These are phyloP conservation scores for Aspergillus chevalieri DNA, from an alignment of 2,329 filamentous ascomycete genomes.

Conservation along the genomic window DNA sequence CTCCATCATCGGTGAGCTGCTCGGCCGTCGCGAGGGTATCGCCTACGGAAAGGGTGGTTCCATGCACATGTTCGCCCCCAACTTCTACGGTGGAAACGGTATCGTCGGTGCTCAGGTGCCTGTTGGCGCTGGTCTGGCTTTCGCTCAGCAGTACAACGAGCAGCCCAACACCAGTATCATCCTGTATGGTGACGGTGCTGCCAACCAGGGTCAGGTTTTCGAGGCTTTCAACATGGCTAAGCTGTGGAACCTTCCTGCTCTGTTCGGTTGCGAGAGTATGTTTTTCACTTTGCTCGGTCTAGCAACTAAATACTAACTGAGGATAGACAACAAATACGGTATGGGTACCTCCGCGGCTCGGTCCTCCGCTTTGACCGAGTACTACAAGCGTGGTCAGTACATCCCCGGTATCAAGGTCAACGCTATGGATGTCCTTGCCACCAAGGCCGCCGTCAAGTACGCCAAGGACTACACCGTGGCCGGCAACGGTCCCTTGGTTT, in stretches of 20 bases:
- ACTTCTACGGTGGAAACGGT: constrained; percentile 98
- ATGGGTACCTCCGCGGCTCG: constrained; percentile 97
- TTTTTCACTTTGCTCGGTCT: constrained; percentile 22
- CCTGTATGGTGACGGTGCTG: constrained; percentile 95
- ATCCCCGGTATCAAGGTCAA: constrained; percentile 99
- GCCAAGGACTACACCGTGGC: constrained; percentile 78
- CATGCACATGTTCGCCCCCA: constrained; percentile 99
- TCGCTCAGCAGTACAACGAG: constrained; percentile 89
- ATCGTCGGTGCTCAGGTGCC: constrained; percentile 98
- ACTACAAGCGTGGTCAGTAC: constrained; percentile 99
- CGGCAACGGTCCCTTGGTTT: constrained; percentile 87
- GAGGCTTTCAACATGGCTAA: constrained; percentile 99
- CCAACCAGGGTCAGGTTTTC: constrained; percentile 99
- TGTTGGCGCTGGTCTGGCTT: constrained; percentile 91
- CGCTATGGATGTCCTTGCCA: constrained; percentile 97
- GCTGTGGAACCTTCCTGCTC: constrained; percentile 91
- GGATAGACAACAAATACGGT: constrained; percentile 96
- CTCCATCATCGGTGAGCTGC: constrained; percentile 90
- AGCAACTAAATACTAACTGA: constrained; percentile 10
- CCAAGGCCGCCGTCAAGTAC: constrained; percentile 93
- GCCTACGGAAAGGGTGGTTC: constrained; percentile 98
- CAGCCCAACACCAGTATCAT: constrained; percentile 81
- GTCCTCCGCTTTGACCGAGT: constrained; percentile 92
- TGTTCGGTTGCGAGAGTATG: constrained; percentile 98
- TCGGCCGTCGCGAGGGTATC: constrained; percentile 92